Percentiles rank a stretch among this genome's conserved stretches.
Conservation (phyloP, 805 yeast genomes). For the Metschnikowia anglica region DNA sequence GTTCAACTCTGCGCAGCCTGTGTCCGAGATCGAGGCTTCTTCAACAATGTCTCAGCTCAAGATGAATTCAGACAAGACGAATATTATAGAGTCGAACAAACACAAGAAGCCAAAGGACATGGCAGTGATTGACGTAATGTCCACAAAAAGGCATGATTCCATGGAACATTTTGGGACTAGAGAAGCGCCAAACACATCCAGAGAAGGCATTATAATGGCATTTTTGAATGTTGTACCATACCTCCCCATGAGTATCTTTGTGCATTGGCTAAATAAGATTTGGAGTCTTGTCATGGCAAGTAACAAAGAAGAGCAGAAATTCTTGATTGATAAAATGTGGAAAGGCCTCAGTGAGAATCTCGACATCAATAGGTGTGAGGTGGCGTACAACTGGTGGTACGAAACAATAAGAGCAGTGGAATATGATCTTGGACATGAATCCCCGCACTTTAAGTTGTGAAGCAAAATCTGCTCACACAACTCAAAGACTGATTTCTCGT, state of each 20-base stretch:
- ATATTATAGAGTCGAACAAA: constrained; percentile 32
- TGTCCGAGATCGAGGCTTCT: constrained; percentile 36
- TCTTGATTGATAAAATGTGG: constrained; percentile 49
- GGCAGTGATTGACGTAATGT: constrained; percentile 15
- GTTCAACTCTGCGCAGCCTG: constrained; percentile 40
- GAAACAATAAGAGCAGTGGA: constrained; percentile 23
- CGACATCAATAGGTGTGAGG: constrained; percentile 54
- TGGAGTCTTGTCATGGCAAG: constrained; percentile 37
- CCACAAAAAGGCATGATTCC: constrained; percentile 13
- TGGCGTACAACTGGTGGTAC: constrained; percentile 67
- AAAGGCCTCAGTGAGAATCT: constrained; percentile 54
- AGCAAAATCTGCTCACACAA: too few relatives aligned
- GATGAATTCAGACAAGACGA: constrained; percentile 19
- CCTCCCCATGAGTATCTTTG: constrained; percentile 43
- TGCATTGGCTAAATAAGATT: constrained; percentile 48
- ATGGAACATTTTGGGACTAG: constrained; percentile 27
- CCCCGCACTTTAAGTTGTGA: constrained; percentile 11
- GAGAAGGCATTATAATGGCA: constrained; percentile 49
- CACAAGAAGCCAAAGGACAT: constrained; percentile 34
- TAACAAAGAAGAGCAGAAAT: constrained; percentile 36
- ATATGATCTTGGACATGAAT: constrained; percentile 6
- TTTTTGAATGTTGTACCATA: constrained; percentile 55
- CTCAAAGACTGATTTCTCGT: too few relatives aligned
- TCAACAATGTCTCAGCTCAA: constrained; percentile 35
- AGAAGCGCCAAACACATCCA: constrained; percentile 36